Base-by-base conservation (phyloP, 2,329 filamentous ascomycete species). In the Paecilomyces sp. region DNA sequence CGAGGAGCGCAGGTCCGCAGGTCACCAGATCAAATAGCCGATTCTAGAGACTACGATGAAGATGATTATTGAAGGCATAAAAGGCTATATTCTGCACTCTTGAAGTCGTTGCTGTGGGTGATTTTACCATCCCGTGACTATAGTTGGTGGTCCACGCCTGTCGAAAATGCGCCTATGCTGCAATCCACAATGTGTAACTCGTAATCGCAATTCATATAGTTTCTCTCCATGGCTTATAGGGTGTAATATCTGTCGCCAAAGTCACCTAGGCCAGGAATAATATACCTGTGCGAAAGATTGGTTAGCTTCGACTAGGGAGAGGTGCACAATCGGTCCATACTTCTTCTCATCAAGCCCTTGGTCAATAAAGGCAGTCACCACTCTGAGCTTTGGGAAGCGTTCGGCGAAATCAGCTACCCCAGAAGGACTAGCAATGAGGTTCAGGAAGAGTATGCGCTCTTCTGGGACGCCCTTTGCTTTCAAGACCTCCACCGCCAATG, bases 161-260 rank as follows among this genome's bases (percentile, higher is more conserved):
- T 47, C n/a, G 41, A 47, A 47, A 47, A 47, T 15, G n/a, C 31
- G 8, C 31, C 5, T 33, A 47, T 47, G 18, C 15, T 47, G 41
- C 41, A 47, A 9, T 18, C 41, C 41, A 18, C 41, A 47, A 15
- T n/a, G 18, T 47, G n/a, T 22, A 22, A 3, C 41, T 18, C 18
- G 15, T 47, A 18, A 18, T 9, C 41, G 41, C 41, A 8, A 47
- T 47, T 7, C 5, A n/a, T 18, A 47, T 9, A 22, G 41, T 47
- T 47, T 47, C 51, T 53, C 28, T 18, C 3, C n/a, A 53, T 25
- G 11, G 36, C n/a, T 24, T 80, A 96, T 75, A 96, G 85, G 59
- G 93, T 97, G 76, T 97, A 97, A 77, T 94, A 97, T 65, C 93
- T 84, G 74, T 97, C 93, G 61, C 93, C 93, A 76, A 97, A 97